These are phyloP conservation scores for Chlorella sorokiniana DNA, from an alignment of 139 green algal species.

Conservation along the genomic window DNA sequence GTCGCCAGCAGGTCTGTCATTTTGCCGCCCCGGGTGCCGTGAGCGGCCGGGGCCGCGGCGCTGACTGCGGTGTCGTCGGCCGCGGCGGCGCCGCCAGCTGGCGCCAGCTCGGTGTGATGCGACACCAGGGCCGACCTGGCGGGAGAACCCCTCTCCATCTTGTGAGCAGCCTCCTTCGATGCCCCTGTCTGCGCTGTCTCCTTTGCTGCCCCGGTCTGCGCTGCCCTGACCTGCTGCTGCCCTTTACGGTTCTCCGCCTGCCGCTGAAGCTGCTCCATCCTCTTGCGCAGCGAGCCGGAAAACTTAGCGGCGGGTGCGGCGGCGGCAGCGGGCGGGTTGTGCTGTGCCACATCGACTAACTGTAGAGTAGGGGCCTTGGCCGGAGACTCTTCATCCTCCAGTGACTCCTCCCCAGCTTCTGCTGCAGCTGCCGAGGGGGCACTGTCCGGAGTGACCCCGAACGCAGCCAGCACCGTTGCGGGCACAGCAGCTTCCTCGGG, in stretches of 20 bases:
- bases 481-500: not conserved
- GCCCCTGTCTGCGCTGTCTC: not conserved
- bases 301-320: not conserved
- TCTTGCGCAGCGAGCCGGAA: not conserved
- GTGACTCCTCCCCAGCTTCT: not conserved
- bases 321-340: too few species aligned
- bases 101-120: constrained; percentile 18
- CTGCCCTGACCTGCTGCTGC: not conserved
- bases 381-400: not conserved
- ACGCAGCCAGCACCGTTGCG: constrained; percentile 7
- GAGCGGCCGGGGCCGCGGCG: not conserved
- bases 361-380: too few species aligned
- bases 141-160: not conserved
- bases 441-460: not conserved
- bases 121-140: not conserved
- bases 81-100: not conserved
- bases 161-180: not conserved
- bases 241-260: too few species aligned
- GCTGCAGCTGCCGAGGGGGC: not conserved
- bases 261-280: constrained; percentile 2
- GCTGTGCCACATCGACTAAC: too few species aligned
- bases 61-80: constrained; percentile 6
- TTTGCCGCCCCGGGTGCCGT: not conserved
- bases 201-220: not conserved
- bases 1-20: too few species aligned